Base-by-base conservation (phyloP, 2,329 filamentous ascomycete genomes). In the Colletotrichum sp. region DNA sequence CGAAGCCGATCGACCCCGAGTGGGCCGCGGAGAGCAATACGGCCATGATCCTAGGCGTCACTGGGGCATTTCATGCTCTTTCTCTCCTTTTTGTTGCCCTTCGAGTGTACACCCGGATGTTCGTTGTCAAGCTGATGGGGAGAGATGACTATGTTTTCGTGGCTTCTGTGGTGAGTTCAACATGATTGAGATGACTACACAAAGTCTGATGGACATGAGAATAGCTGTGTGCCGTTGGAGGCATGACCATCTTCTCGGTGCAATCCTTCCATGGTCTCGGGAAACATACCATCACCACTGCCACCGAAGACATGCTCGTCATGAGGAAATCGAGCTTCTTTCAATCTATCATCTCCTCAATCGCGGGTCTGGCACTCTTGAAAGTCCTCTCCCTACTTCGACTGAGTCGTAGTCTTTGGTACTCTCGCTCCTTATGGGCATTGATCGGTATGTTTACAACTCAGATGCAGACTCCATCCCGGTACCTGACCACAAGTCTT, bases 181-280 rank as follows among this genome's bases (percentile, higher is more conserved):
- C 11, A 21, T 7, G 4, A 51, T 21, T 51, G 3, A 3, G 12
- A 11, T 16, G 11, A 36, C 18, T 27, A 24, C 11, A 9, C 4
- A 27, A 13, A 16, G 29, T 61, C 13, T 21, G n/a, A 24, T 43
- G 4, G 9, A 33, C 12, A 21, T 36, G 16, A 16, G 38, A 62
- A 27, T 65, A 82, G 81, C 31, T 79, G 6, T 80, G 79, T 57
- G 77, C 81, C 15, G 61, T 70, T 11, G 62, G 80, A 18, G 82
- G 80, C 18, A 80, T 76, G 74, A 75, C 77, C 13, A 76, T 78
- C 72, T 87, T 89, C 71, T 79, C 86, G 8, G 79, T 84, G 16
- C 84, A 88, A 76, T 80, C 82, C 4, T 76, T 83, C 6, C 80
- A 86, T 71, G 88, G 87, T 4, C 78, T 90, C 11, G 89, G 88